Evolutionary conservation across 2,329 filamentous ascomycete species (phyloP), one percentile per base, ranked within the genome.

Genomic region (Neoascochyta sp.): DNA sequence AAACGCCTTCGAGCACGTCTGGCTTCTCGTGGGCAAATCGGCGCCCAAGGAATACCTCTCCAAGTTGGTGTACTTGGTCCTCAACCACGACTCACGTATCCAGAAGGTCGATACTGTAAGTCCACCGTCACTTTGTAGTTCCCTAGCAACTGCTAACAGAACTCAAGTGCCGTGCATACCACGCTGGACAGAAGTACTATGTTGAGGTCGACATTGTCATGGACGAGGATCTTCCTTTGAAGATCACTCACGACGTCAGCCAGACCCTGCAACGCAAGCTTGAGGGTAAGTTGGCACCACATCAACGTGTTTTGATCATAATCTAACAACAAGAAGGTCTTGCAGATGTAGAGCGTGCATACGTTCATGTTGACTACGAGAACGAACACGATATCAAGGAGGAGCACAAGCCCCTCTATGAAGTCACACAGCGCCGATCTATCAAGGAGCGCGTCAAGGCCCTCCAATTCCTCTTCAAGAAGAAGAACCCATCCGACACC

Each of bases 161-260:
- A 25, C 7, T 5, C 32, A 25, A 62, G 39, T 75, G 72, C 54
- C 70, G 73, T 32, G 76, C 76, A 4, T 80, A 80, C 49, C 75
- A 80, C 46, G 74, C 75, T 0, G 76, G 77, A 0, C 74, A 79
- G 41, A 69, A 72, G 21, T 76, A 78, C 44, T 80, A 78, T 42
- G 76, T 79, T 11, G 76, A 80, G 44, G 71, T 80, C 4, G 76
- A 80, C 45, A 69, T 80, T 29, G 69, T 80, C 28, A 76, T 80
- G 66, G 70, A 77, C 46, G 72, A 72, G 39, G 61, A 68, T 4
- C 65, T 70, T 2, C 73, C 72, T 5, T 62, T 80, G 15, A 73
- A 69, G 36, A 62, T 78, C 29, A 75, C 75, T 2, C 76, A 80
- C 43, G 76, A 80, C 41, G 72, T 80, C 15, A 73, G 72, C 13